Evolutionary conservation across 495 filamentous ascomycete species (phyloP), one percentile per base, ranked within the genome.

Genomic region (Hyaloscypha bicolor): DNA sequence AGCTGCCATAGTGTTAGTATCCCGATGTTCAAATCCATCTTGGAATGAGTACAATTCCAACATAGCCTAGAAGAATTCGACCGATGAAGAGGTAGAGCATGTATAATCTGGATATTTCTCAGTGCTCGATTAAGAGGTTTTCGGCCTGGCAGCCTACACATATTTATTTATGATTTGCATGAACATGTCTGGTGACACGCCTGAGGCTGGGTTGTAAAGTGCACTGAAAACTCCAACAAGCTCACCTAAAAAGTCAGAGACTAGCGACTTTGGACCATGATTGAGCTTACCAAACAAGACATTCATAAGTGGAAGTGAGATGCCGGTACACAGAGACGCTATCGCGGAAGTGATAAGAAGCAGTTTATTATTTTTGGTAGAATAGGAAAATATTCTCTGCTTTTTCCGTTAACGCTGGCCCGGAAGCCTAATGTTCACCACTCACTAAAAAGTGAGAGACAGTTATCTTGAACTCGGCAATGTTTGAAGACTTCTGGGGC

Each of bases 1-100:
- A 85, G 77, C 69, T 71, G 21, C 30, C 11, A 21, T 39, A 3
- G 0, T 8, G 35, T 37, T 37, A 37, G 35, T 12, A 37, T 6
- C 12, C 6, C 8, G 12, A 3, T 8, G 6, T 6, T 6, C 3
- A 37, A 37, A 12, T 37, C 35, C 35, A 37, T 6, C 6, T 6
- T 3, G 35, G 12, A 37, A 12, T 21, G 1, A 12, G 51, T 53
- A 59, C 71, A 76, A 85, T 81, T 14, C 80, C 79, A 35, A 88
- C 72, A 71, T 88, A 89, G 55, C 81, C 83, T 1, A 87, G 69
- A 4, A 82, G 69, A 62, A 88, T 82, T 66, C 87, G 86, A 14
- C 77, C 87, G 42, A 86, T 78, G 65, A 90, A 90, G 9, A 90
- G 76, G 63, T 87, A 88, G n/a, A 88, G 77, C 62, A 90, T 80